phyloP scores from a whole-genome alignment of 352 stramenopile species.

The Globisporangium mamillatum region DNA sequence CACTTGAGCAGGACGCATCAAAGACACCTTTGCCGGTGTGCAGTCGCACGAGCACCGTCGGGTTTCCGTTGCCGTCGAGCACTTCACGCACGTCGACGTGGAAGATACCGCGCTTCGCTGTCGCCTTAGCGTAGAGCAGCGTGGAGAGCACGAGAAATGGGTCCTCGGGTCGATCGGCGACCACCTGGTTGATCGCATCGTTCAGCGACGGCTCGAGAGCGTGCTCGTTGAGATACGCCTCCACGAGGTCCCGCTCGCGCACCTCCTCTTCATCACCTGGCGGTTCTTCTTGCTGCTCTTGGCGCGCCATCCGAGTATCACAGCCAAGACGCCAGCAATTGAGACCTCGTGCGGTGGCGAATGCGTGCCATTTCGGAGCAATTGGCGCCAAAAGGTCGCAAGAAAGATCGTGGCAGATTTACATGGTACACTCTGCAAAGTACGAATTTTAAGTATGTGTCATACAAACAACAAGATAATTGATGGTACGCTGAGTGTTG shows the following conservation, averaged over 20 bases:
- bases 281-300: constrained; percentile 5
- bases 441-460: neutral
- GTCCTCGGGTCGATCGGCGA: constrained; percentile 58
- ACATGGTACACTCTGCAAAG: neutral
- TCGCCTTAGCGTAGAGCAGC: constrained; percentile 56
- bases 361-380: neutral
- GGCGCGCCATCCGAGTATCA: neutral
- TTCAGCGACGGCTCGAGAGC: constrained; percentile 65
- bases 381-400: constrained; percentile 1
- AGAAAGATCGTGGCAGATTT: neutral
- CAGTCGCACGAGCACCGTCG: constrained; percentile 49
- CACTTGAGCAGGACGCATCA: constrained; percentile 41
- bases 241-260: constrained; percentile 69
- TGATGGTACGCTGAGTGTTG: neutral
- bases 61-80: constrained; percentile 36
- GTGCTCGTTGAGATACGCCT: constrained; percentile 72
- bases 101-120: constrained; percentile 63
- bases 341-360: neutral
- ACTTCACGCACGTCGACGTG: constrained; percentile 58
- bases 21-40: constrained; percentile 75
- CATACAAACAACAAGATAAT: neutral
- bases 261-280: constrained; percentile 27
- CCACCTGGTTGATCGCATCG: constrained; percentile 69
- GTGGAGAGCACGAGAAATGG: constrained; percentile 70
- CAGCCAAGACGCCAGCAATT: neutral